Base-by-base conservation (phyloP, 495 filamentous ascomycete species). In the Xylaria curta region DNA sequence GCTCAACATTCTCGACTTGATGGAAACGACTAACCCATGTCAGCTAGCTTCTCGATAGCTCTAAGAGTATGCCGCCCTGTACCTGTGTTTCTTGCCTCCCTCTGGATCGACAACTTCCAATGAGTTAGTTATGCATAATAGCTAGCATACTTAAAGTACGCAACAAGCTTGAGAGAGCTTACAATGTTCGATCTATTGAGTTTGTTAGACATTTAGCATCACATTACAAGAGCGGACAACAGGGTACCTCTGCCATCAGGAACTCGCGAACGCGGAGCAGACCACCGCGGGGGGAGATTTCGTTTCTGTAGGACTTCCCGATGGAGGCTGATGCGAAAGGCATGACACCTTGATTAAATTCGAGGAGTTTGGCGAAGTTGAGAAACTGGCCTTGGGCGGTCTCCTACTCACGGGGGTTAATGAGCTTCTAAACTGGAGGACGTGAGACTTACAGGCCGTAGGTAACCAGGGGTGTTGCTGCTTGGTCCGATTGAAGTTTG, bases 251-350 rank as follows among this genome's bases (percentile, higher is more conserved):
- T 6, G 91, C 92, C 92, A 94, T 93, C 69, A 93, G 80, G 82
- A 94, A 94, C 77, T 94, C 92, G 46, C 92, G 89, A 12, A 94
- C 92, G 69, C 92, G 89, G 28, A 93, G 85, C n/a, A 94, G 84
- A 69, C 92, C 92, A 67, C 88, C 84, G 26, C 92, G 83, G 12
- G 92, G 92, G 0, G 92, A 93, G 72, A 94, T 94, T 75, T 94
- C 92, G 75, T 94, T 94, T 71, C 92, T 86, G 85, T 92, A 94
- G 5, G 91, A 93, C 78, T 91, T 91, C 77, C 92, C 92, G 74
- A 94, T 91, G 9, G 88, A 92, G 10, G 92, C 92, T 13, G 91
- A 92, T 7, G 92, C 92, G 74, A 94, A 93, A 6, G 92, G 92
- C 87, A 94, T 93, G 47, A 84, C 78, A 64, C 88, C 84, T 71